Evolutionary conservation across 768 basidiomycete species (phyloP).

Genomic region (Pilatotrama ljubarskyi): DNA sequence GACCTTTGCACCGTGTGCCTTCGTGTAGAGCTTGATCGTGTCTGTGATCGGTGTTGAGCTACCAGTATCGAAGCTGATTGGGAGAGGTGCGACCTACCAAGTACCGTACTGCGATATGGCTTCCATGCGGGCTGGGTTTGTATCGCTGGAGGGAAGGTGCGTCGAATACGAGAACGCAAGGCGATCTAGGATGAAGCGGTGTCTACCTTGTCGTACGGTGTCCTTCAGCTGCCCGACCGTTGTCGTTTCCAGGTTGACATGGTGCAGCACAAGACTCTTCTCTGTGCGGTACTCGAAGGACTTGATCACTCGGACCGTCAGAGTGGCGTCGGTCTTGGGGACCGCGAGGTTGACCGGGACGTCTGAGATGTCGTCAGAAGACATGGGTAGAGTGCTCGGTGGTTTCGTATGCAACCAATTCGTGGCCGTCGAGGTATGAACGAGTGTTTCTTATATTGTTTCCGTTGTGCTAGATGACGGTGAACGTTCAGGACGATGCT

Average conservation of each 20-base stretch:
- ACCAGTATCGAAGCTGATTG: neutral
- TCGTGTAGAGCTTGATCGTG: conserved; percentile 91
- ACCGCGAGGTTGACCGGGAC: conserved; percentile 62
- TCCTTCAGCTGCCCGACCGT: conserved; percentile 83
- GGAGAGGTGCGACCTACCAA: conserved; percentile 50
- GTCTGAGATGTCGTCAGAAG: conserved; percentile 38
- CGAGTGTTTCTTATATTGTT: conserved; percentile 1
- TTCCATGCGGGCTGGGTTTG: conserved; percentile 82
- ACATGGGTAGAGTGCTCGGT: neutral
- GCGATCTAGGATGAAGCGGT: neutral
- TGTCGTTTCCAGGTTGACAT: conserved; percentile 75
- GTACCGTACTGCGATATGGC: conserved; percentile 69
- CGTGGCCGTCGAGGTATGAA: neutral
- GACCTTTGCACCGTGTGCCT: conserved; percentile 94
- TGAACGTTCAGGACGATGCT: conserved; percentile 20
- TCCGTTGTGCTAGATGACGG: neutral
- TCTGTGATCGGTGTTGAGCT: conserved; percentile 47
- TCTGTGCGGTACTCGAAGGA: conserved; percentile 92
- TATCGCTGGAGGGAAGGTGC: conserved; percentile 50
- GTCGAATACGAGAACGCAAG: neutral
- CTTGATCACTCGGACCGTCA: conserved; percentile 93
- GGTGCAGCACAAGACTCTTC: conserved; percentile 79
- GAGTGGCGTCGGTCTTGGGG: conserved; percentile 73
- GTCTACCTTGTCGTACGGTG: conserved; percentile 60
- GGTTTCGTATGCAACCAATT: neutral